phyloP scores from a whole-genome alignment of 1,284 basidiomycete species.

The Sanghuangporus weigelae region DNA sequence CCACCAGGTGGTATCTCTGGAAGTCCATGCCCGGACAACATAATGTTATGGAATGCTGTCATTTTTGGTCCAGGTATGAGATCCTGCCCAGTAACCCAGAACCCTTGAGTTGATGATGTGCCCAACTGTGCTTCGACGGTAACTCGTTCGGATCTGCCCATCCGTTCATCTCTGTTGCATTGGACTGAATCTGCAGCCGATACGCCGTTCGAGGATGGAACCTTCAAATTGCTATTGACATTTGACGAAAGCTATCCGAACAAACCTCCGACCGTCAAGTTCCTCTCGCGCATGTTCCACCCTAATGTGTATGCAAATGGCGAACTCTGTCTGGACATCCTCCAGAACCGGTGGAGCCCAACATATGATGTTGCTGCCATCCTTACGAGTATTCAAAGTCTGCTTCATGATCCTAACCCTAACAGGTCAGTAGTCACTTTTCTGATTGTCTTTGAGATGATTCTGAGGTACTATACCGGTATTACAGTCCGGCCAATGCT shows the following conservation, averaged over 20 bases:
- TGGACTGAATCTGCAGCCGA: constrained; percentile 56
- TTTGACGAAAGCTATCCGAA: constrained; percentile 99
- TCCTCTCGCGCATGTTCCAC: constrained; percentile 97
- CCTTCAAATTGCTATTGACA: constrained; percentile 92
- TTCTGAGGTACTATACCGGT: background rate
- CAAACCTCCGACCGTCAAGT: constrained; percentile 96
- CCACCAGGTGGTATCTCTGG: constrained; percentile 96
- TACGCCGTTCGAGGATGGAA: constrained; percentile 98
- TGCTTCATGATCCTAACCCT: constrained; percentile 96
- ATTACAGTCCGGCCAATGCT: constrained; percentile 85
- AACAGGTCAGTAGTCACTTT: constrained; percentile 49
- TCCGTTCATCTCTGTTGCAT: background rate
- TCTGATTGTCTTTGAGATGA: background rate
- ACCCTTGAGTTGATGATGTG: background rate
- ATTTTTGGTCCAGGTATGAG: constrained; percentile 93
- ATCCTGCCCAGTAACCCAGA: constrained; percentile 1
- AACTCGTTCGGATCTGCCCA: constrained; percentile 18
- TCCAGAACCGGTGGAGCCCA: constrained; percentile 97
- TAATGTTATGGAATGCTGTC: constrained; percentile 99
- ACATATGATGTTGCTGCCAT: constrained; percentile 99
- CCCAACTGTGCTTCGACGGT: background rate
- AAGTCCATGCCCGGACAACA: constrained; percentile 95
- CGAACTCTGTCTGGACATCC: constrained; percentile 95
- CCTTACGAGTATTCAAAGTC: constrained; percentile 90
- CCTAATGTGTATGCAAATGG: constrained; percentile 99